Evolutionary conservation across 208 protist genomes (phyloP).

Genomic region (Trypanosoma melophagium): DNA sequence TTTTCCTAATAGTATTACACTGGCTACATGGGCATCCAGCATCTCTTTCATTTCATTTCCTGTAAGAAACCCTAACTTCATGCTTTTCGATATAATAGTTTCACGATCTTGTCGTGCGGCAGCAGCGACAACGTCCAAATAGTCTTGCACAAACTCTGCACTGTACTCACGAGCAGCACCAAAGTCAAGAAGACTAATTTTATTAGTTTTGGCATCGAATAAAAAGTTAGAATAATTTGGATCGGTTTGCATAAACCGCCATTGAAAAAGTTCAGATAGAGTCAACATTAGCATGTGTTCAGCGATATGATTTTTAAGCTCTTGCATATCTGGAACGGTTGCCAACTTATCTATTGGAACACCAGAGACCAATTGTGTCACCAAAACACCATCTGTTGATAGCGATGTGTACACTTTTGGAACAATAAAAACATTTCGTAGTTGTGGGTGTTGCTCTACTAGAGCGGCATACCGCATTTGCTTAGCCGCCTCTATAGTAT

Average conservation of each 20-base stretch:
- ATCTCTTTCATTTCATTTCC: constrained; percentile 91
- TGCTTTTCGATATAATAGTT: constrained; percentile 86
- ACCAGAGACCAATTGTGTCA: constrained; percentile 66
- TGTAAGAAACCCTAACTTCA: constrained; percentile 94
- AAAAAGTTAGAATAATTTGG: constrained; percentile 97
- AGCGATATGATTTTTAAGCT: constrained; percentile 75
- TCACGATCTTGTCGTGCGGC: constrained; percentile 73
- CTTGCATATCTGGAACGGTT: constrained; percentile 43
- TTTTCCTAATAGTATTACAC: constrained; percentile 88
- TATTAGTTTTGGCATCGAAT: constrained; percentile 72
- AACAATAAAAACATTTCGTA: constrained; percentile 64
- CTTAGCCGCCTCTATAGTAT: constrained; percentile 68
- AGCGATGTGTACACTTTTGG: constrained; percentile 60
- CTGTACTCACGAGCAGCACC: constrained; percentile 90
- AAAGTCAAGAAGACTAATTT: constrained; percentile 92
- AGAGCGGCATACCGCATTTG: constrained; percentile 56
- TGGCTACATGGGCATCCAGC: constrained; percentile 88
- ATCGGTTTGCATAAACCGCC: constrained; percentile 97
- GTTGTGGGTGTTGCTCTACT: constrained; percentile 33
- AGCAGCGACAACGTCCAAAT: constrained; percentile 91
- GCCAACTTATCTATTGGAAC: constrained; percentile 66
- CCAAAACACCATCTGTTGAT: constrained; percentile 61
- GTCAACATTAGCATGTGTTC: constrained; percentile 81
- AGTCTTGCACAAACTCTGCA: constrained; percentile 83
- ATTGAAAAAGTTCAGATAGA: constrained; percentile 94